Conservation (phyloP, 2,329 filamentous ascomycete species). For the Cladosporium velox region DNA sequence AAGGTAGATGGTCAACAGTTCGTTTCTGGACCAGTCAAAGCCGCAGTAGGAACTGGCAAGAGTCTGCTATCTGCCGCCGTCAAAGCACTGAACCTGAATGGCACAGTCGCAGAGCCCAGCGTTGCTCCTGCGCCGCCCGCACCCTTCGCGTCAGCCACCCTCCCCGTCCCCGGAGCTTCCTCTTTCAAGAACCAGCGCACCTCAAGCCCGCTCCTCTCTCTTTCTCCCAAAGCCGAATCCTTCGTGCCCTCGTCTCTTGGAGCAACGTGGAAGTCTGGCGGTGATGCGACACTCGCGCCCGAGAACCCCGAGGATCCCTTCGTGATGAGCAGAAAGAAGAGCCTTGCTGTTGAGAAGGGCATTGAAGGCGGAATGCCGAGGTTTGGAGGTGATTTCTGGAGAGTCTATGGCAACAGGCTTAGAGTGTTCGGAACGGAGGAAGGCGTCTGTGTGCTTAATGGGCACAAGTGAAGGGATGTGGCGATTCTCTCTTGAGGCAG, state of each 20-base stretch:
- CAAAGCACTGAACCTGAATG: slow-evolving; percentile 10
- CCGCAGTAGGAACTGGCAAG: slow-evolving; percentile 13
- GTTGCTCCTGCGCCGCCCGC: not conserved
- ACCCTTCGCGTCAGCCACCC: not conserved
- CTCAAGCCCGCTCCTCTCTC: slow-evolving; percentile 14
- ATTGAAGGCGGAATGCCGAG: slow-evolving; percentile 49
- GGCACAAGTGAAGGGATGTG: not conserved
- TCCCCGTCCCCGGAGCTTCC: slow-evolving; percentile 1
- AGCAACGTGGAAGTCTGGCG: slow-evolving; percentile 34
- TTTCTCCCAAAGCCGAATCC: slow-evolving; percentile 17
- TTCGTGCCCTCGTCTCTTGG: slow-evolving; percentile 34
- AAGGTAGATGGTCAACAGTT: slow-evolving; percentile 18
- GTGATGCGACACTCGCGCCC: slow-evolving; percentile 32
- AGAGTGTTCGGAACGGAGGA: slow-evolving; percentile 63
- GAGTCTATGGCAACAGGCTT: slow-evolving; percentile 59
- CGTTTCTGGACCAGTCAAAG: slow-evolving; percentile 12
- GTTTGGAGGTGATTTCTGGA: slow-evolving; percentile 58
- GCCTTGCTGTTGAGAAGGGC: slow-evolving; percentile 27
- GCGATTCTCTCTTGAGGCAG: not conserved
- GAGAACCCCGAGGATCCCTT: slow-evolving; percentile 31
- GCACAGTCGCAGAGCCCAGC: not conserved
- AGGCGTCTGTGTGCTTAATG: slow-evolving; percentile 43
- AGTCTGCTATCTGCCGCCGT: slow-evolving; percentile 18
- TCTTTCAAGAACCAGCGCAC: slow-evolving; percentile 6
- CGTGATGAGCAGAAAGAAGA: slow-evolving; percentile 21